Evolutionary conservation across 1,284 basidiomycete species (phyloP), one percentile per base, ranked within the genome.

Genomic region (Fomes fomentarius): DNA sequence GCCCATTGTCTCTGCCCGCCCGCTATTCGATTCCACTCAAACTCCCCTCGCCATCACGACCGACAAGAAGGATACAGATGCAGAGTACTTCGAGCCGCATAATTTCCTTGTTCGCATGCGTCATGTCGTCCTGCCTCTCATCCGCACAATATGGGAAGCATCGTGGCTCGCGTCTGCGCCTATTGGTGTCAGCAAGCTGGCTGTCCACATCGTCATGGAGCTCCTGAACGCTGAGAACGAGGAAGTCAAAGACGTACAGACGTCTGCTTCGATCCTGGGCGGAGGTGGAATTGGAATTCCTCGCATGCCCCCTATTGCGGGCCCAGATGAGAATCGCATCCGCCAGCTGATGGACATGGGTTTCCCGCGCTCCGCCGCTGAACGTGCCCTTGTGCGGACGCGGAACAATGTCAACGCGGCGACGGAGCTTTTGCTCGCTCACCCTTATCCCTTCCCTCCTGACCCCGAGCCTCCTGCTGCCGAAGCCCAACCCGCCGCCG

Each of bases 281-380:
- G 30, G 43, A 47, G 43, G 64, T 41, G 61, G 57, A 2, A 60
- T 67, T 41, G 60, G 64, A 25, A 65, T 76, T 45, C 71, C 79
- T 25, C 76, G 81, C 19, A 58, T 59, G n/a, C 46, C 57, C n/a
- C 73, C 76, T 17, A 33, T 50, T 3, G 68, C 79, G 48, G 82
- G 82, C 2, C 84, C 89, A 0, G 91, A 93, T 65, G 90, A 93
- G 65, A 80, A 78, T 51, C 84, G 88, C 26, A 84, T 98, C 42
- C 82, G 84, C 45, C 89, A 94, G 64, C 78, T 99, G 45, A 88
- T 87, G 15, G 96, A 99, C 63, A 99, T 99, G 97, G 97, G 97
- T 46, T 99, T 99, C 75, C 85, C 91, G 24, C 84, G 93, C 9
- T 82, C 83, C 37, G 91, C 93, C 4, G 92, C 91, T 1, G 89